A percentile compares a stretch with the other conserved stretches of the same genome.
Conservation (phyloP, 2,329 filamentous ascomycete species). For the Trichophaea hybrida region DNA sequence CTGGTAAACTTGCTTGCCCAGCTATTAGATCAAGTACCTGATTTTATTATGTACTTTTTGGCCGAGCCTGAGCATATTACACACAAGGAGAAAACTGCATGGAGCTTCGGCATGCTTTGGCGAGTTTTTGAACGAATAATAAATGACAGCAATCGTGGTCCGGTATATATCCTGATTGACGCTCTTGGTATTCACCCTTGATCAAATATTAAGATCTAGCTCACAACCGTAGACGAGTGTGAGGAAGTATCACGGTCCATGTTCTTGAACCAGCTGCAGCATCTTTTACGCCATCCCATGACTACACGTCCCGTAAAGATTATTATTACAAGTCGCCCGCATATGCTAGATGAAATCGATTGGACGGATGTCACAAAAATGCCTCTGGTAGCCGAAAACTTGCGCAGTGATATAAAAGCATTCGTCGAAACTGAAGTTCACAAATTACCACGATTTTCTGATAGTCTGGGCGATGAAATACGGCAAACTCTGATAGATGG, state of each 20-base stretch:
- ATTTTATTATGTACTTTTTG: slow-evolving; percentile 4
- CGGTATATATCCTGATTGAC: slow-evolving; percentile 8
- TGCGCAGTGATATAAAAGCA: slow-evolving; percentile 1
- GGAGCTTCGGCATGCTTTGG: slow-evolving; percentile 5
- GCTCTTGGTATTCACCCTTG: slow-evolving; percentile 1
- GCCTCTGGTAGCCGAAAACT: slow-evolving; percentile 2
- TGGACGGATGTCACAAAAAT: background rate
- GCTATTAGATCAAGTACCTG: slow-evolving; percentile 1
- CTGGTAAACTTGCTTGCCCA: slow-evolving; percentile 3
- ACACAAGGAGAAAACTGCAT: slow-evolving; percentile 5
- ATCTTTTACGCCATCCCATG: background rate
- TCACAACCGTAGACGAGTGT: slow-evolving; percentile 7
- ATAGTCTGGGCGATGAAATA: slow-evolving; percentile 3
- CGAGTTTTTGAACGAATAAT: slow-evolving; percentile 8
- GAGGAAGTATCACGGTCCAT: slow-evolving; percentile 1
- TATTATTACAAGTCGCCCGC: slow-evolving; percentile 7
- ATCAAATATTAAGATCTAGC: background rate
- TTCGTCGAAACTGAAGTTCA: slow-evolving; percentile 3
- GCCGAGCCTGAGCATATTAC: background rate
- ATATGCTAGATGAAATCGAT: background rate
- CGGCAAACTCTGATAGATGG: slow-evolving; percentile 6
- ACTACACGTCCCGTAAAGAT: background rate
- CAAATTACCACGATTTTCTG: background rate
- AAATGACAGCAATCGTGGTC: background rate
- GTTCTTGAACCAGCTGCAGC: slow-evolving; percentile 2